Conservation (phyloP, 495 filamentous ascomycete species). For the Penicillium fimorum region DNA sequence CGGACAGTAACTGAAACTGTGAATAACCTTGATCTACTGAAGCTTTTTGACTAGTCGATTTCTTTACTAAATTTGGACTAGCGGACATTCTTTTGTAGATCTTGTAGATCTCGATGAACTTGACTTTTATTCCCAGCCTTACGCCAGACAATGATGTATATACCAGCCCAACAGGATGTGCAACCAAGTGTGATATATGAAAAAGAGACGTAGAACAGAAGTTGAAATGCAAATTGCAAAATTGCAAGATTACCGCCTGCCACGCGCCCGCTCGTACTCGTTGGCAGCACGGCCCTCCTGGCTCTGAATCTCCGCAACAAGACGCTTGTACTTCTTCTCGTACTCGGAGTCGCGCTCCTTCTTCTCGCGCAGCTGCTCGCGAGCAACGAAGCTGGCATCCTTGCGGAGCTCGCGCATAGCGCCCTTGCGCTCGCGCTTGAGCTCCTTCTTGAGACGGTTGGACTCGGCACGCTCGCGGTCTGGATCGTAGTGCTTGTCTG, state of each 20-base stretch:
- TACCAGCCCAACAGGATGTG: conserved; percentile 23
- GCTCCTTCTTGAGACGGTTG: conserved; percentile 78
- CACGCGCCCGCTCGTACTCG: conserved; percentile 79
- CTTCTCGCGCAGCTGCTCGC: conserved; percentile 86
- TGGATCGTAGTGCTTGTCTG: conserved; percentile 92
- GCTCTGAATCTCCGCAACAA: conserved; percentile 92
- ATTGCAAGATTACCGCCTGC: conserved; percentile 49
- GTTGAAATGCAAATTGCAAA: conserved; percentile 2
- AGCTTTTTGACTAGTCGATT: neutral
- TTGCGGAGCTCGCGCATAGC: conserved; percentile 92
- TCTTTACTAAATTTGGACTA: neutral
- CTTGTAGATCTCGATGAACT: conserved; percentile 8
- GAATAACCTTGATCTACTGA: neutral
- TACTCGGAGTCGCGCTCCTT: conserved; percentile 86
- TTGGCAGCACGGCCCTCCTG: conserved; percentile 86
- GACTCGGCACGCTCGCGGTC: conserved; percentile 81
- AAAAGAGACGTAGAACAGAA: conserved; percentile 3
- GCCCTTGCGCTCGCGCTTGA: conserved; percentile 93
- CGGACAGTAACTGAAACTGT: neutral
- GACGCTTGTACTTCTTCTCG: conserved; percentile 88
- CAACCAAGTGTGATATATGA: conserved; percentile 16
- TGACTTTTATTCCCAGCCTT: conserved; percentile 32
- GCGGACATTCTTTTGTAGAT: neutral
- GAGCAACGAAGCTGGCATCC: conserved; percentile 86
- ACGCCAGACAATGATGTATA: conserved; percentile 28